phyloP scores from a whole-genome alignment of 2,329 filamentous ascomycete species.

The Chaetomium sp. region DNA sequence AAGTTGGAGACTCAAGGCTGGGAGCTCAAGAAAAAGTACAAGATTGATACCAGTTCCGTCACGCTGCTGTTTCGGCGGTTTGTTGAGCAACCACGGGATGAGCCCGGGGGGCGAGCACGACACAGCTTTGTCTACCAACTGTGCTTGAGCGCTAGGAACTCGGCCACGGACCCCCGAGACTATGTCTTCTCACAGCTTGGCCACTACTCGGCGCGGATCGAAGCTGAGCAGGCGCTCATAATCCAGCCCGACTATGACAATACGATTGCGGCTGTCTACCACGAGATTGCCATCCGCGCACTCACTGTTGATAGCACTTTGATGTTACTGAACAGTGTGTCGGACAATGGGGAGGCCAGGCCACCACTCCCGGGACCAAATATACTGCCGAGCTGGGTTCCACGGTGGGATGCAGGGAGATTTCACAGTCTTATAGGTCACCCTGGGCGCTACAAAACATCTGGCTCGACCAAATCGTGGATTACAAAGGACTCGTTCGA shows the following conservation, averaged over 20 bases:
- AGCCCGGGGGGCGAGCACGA: constrained; percentile 3
- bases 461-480: constrained; percentile 10
- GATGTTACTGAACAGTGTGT: constrained; percentile 23
- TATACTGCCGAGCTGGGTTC: constrained; percentile 19
- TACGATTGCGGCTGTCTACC: constrained; percentile 18
- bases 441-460: constrained; percentile 20
- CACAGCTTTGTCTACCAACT: constrained; percentile 22
- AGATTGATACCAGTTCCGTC: constrained; percentile 16
- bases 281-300: constrained; percentile 25
- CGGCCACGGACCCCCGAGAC: constrained; percentile 20
- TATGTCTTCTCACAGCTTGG: constrained; percentile 23
- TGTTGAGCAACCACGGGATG: constrained; percentile 3
- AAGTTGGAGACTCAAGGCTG: constrained; percentile 21
- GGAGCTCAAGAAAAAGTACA: constrained; percentile 25
- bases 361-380: constrained; percentile 6
- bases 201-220: constrained; percentile 20
- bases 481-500: constrained; percentile 21
- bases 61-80: constrained; percentile 20
- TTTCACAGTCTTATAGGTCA: constrained; percentile 18
- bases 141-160: constrained; percentile 19
- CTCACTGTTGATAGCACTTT: constrained; percentile 18
- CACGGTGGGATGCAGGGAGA: constrained; percentile 22
- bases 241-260: constrained; percentile 26
- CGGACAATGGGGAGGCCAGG: constrained; percentile 15
- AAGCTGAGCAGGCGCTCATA: constrained; percentile 18